Percentiles rank a stretch among this genome's conserved stretches.
These are phyloP conservation scores for Pelargonium cotyledonis DNA, from an alignment of 441 rosid genomes.

Conservation along the genomic window DNA sequence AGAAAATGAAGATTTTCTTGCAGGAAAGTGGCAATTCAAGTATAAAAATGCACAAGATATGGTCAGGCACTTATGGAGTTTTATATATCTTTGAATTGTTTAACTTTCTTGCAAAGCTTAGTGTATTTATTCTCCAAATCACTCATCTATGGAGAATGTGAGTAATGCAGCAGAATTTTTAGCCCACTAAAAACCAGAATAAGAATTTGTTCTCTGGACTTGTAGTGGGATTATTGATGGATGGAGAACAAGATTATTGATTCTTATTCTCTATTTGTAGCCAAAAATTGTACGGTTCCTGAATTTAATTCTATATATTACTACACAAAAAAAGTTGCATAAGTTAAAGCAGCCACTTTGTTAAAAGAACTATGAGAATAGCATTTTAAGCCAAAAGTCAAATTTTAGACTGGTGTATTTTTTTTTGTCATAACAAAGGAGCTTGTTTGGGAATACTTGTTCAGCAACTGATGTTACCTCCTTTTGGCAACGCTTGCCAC, in stretches of 20 bases:
- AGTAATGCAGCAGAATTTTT: background rate
- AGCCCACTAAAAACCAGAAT: slow-evolving; percentile 3
- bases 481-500: too few species aligned
- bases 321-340: background rate
- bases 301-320: background rate
- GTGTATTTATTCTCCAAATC: background rate
- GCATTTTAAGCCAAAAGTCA: slow-evolving; percentile 1
- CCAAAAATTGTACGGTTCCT: background rate
- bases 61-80: too few species aligned
- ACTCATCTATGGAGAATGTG: background rate
- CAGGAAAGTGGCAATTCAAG: too few species aligned
- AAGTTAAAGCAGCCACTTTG: slow-evolving; percentile 1
- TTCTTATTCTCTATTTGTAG: background rate
- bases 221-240: background rate
- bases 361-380: background rate
- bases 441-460: too few species aligned
- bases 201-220: background rate
- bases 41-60: too few species aligned
- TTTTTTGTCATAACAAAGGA: background rate
- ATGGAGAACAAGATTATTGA: background rate
- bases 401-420: background rate
- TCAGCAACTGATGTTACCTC: too few species aligned
- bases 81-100: too few species aligned
- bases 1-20: too few species aligned
- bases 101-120: too few species aligned